These are phyloP conservation scores for Ceratorhiza oryzae-sativae DNA, from an alignment of 1,284 basidiomycete species.

Conservation along the genomic window DNA sequence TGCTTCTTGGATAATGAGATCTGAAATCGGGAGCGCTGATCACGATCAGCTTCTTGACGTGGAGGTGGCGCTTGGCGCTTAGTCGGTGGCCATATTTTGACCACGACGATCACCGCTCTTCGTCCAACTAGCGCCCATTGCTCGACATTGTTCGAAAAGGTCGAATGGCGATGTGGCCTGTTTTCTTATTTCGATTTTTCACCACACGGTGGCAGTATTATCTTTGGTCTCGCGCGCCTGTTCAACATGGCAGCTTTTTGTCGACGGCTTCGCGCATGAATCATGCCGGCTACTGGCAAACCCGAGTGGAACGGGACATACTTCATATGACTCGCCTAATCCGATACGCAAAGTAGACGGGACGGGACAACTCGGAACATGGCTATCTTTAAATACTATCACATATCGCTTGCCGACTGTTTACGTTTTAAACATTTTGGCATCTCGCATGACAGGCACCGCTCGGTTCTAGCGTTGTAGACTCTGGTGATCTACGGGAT, in stretches of 20 bases:
- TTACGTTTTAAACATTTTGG: not conserved
- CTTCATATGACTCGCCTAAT: not conserved
- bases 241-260: not conserved
- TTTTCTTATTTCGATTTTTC: no score
- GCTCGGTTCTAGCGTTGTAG: not conserved
- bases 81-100: not conserved
- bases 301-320: not conserved
- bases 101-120: not conserved
- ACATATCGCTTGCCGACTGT: not conserved
- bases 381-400: not conserved
- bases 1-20: constrained; percentile 12
- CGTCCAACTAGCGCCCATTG: not conserved
- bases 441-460: not conserved
- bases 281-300: not conserved
- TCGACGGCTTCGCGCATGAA: not conserved
- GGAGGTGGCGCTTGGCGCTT: constrained; percentile 9
- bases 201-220: no score
- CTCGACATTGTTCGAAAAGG: no score
- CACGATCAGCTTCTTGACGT: not conserved
- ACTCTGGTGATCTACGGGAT: not conserved
- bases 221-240: no score
- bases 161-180: not conserved
- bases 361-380: not conserved
- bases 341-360: not conserved
- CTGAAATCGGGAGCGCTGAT: constrained; percentile 21